A percentile compares a stretch with the other conserved stretches of the same genome.
Conservation (phyloP, 345 rosid species). For the Gossypium rotundifolium region DNA sequence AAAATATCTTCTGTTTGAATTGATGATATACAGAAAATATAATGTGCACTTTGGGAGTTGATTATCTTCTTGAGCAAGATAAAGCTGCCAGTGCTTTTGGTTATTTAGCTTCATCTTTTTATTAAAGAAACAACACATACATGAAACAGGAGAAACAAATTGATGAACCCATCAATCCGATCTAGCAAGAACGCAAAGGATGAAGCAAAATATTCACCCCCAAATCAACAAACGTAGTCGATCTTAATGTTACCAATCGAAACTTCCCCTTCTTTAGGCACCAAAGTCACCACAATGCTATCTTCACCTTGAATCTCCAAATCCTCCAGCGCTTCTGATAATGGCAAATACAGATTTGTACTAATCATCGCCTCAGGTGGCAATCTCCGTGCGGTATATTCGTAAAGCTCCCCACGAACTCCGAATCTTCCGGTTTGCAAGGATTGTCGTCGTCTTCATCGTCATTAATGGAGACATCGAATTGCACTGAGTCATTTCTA, state of each 20-base stretch:
- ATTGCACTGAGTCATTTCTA: background rate
- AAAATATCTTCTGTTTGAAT: no score
- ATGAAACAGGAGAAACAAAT: no score
- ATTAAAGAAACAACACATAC: no score
- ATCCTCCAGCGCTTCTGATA: background rate
- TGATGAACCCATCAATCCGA: no score
- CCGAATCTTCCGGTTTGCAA: background rate
- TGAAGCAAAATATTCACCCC: no score
- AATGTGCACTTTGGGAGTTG: no score
- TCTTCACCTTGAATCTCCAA: background rate
- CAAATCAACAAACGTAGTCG: background rate
- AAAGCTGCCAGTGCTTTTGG: no score
- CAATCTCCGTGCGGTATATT: background rate
- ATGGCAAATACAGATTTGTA: background rate
- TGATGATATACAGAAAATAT: no score
- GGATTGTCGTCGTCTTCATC: background rate
- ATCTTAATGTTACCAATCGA: background rate
- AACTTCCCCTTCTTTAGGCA: background rate
- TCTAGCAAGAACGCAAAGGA: no score
- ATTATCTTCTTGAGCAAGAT: no score
- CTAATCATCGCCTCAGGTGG: background rate
- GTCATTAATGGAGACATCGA: background rate
- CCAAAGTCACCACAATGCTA: background rate
- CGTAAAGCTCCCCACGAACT: background rate
- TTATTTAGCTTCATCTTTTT: no score